phyloP scores from a whole-genome alignment of 441 rosid species.

The Lepidium campestre region DNA sequence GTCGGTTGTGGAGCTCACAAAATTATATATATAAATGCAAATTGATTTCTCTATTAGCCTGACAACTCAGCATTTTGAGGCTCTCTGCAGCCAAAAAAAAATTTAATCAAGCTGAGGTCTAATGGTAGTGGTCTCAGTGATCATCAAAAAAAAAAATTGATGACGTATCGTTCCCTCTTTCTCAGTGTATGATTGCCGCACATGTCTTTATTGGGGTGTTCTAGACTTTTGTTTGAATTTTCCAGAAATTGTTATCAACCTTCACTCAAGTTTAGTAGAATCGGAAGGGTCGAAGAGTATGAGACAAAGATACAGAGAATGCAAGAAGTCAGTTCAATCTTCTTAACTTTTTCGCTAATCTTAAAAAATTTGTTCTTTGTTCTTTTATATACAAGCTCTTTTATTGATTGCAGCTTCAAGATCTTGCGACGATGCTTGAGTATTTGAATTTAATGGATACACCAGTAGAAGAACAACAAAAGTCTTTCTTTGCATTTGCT shows the following conservation, averaged over 20 bases:
- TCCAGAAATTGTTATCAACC: constrained; percentile 34
- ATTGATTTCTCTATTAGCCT: too few relatives aligned
- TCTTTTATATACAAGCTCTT: neutral
- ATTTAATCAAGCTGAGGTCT: too few relatives aligned
- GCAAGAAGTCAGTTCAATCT: constrained; percentile 53
- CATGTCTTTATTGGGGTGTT: too few relatives aligned
- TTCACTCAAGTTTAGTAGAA: constrained; percentile 49
- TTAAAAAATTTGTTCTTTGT: neutral
- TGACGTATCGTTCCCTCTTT: too few relatives aligned
- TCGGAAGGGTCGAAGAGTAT: constrained; percentile 52
- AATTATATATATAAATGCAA: too few relatives aligned
- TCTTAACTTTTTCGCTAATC: neutral
- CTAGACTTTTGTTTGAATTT: constrained; percentile 55
- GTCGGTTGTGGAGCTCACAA: constrained; percentile 33
- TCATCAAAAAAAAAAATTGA: too few relatives aligned
- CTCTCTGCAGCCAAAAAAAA: too few relatives aligned
- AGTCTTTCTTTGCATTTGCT: constrained; percentile 63
- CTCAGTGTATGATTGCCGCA: too few relatives aligned
- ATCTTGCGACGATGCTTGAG: constrained; percentile 78
- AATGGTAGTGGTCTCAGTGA: too few relatives aligned
- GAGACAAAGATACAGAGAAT: constrained; percentile 75
- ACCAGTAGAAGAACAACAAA: constrained; percentile 82
- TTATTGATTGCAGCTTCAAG: constrained; percentile 60
- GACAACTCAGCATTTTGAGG: too few relatives aligned
- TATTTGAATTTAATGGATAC: constrained; percentile 88